Evolutionary conservation across 2,329 filamentous ascomycete genomes (phyloP), one percentile per base, ranked within the genome.

Genomic region (Samsoniella hepiali): DNA sequence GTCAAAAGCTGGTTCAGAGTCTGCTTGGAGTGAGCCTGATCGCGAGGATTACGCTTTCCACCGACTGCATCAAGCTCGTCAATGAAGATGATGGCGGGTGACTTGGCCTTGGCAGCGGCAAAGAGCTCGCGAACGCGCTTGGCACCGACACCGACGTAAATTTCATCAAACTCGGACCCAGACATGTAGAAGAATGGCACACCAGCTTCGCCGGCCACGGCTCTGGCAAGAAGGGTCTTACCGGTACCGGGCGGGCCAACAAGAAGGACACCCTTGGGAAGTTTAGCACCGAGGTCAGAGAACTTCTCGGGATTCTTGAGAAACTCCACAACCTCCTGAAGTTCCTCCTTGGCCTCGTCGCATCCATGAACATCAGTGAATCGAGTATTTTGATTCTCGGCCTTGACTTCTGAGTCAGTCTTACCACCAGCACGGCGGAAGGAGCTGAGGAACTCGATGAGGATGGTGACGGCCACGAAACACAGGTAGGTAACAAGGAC

Each of bases 171-270:
- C 75, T 99, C 95, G 64, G 92, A 96, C 58, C 95, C 95, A 72
- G 95, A 99, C 94, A 99, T 98, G 84, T 97, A 99, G 83, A 98
- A 99, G 83, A 99, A 99, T 1, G 95, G 95, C 22, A 99, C 95
- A 63, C 94, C 95, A 61, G 95, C 93, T 79, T 99, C 95, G 59
- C 95, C 95, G 55, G 95, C 95, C 65, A 99, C 95, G 62, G 95
- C 96, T 71, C 95, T 89, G 67, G 95, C 95, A 65, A 99, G 85
- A 47, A 99, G 85, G 13, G 95, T 99, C 80, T 99, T 99, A 79
- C 95, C 95, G 65, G 95, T 99, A 79, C 95, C 95, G 59, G 95
- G 95, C 72, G 95, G 95, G 0, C 95, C 95, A 72, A 97, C 92
- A 31, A 99, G 85, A 58, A 99, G 84, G 64, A 99, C 92, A 81